A percentile compares a stretch with the other conserved stretches of the same genome.
phyloP scores from a whole-genome alignment of 495 filamentous ascomycete genomes.

The Acidomyces sp. region DNA sequence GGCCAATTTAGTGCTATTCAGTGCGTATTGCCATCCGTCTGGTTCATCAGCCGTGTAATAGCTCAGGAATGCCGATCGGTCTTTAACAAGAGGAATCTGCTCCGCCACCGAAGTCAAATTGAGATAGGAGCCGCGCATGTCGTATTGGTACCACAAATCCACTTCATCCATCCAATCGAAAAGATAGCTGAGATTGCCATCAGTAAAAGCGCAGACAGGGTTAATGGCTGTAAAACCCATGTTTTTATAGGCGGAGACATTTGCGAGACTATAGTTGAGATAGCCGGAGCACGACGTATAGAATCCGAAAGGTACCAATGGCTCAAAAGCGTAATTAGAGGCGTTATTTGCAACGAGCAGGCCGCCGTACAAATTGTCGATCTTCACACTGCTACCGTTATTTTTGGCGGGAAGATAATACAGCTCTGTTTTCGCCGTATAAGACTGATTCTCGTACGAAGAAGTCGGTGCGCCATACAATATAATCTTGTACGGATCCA shows the following conservation, averaged over 20 bases:
- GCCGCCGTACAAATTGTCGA: conserved; percentile 49
- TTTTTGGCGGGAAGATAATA: conserved; percentile 44
- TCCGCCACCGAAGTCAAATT: conserved; percentile 40
- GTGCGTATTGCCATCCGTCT: conserved; percentile 50
- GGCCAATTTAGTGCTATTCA: conserved; percentile 32
- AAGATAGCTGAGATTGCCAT: conserved; percentile 26
- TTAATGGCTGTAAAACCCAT: conserved; percentile 45
- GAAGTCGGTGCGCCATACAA: conserved; percentile 15
- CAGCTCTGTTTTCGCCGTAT: conserved; percentile 35
- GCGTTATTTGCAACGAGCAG: conserved; percentile 31
- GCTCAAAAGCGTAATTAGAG: conserved; percentile 31
- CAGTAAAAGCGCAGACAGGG: conserved; percentile 31
- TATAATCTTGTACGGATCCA: conserved; percentile 33
- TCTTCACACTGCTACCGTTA: conserved; percentile 43
- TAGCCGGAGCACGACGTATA: conserved; percentile 45
- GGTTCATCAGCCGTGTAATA: conserved; percentile 62
- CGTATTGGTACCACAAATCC: conserved; percentile 48
- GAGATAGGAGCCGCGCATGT: conserved; percentile 48
- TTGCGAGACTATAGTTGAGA: conserved; percentile 35
- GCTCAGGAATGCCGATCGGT: conserved; percentile 43
- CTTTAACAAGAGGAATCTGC: conserved; percentile 39
- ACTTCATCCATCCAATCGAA: conserved; percentile 43
- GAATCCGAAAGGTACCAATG: conserved; percentile 51
- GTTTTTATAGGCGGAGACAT: conserved; percentile 32
- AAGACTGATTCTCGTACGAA: conserved; percentile 29